phyloP scores from a whole-genome alignment of 148 eudicot species.

The Rhododendron williamsianum region DNA sequence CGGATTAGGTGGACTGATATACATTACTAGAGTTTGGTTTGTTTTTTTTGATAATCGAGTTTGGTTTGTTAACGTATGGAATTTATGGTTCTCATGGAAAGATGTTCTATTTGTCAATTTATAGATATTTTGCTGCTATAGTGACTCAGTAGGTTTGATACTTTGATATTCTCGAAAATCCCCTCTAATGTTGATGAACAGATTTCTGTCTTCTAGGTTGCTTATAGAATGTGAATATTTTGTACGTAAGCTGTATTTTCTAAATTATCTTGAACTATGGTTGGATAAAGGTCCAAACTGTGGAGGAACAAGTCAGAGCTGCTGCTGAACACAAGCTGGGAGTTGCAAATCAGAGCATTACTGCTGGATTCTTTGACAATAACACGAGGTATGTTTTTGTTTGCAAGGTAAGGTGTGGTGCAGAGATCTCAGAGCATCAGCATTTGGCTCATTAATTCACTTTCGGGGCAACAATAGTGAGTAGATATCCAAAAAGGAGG shows the following conservation, averaged over 20 bases:
- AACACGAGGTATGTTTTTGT: slow-evolving; percentile 66
- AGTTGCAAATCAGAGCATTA: slow-evolving; percentile 98
- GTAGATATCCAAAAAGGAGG: not conserved
- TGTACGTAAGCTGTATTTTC: not conserved
- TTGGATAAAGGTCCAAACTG: slow-evolving; percentile 63
- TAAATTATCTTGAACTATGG: not conserved
- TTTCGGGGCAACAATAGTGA: not conserved
- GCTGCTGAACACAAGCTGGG: slow-evolving; percentile 99
- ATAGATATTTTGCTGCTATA: not conserved
- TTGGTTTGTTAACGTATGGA: not conserved
- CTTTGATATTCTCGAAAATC: not conserved
- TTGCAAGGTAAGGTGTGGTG: not conserved
- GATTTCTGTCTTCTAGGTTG: not conserved
- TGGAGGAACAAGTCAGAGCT: slow-evolving; percentile 98
- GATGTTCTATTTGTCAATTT: not conserved
- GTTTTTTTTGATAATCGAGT: no score
- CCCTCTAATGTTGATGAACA: not conserved
- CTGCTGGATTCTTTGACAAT: slow-evolving; percentile 99
- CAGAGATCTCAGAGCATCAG: not conserved
- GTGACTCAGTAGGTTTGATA: not conserved
- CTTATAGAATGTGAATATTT: not conserved
- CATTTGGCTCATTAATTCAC: not conserved
- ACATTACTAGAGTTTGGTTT: not conserved
- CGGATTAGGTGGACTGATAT: not conserved
- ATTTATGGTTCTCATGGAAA: not conserved